A percentile compares a stretch with the other conserved stretches of the same genome.
Evolutionary conservation across 257 asterid genomes (phyloP).

Genomic region (Solanum verrucosum): DNA sequence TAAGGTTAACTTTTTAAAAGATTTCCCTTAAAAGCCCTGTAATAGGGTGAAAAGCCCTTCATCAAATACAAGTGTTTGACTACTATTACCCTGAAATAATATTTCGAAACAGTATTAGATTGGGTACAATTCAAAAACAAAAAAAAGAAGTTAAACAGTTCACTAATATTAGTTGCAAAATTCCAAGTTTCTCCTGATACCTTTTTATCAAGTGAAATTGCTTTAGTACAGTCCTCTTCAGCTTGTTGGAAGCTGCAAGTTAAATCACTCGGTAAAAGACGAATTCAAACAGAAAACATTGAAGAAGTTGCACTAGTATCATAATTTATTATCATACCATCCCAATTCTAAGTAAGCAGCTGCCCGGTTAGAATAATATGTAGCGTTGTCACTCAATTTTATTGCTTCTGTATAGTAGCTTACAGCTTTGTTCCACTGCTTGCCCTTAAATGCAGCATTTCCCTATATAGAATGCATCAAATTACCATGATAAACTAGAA

Average conservation of each 20-base stretch:
- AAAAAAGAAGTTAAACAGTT: background rate
- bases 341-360: slow-evolving; percentile 95
- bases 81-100: background rate
- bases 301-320: background rate
- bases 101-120: background rate
- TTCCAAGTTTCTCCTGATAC: slow-evolving; percentile 22
- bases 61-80: background rate
- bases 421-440: slow-evolving; percentile 86
- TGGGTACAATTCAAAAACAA: background rate
- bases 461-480: slow-evolving; percentile 44
- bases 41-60: background rate
- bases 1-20: background rate
- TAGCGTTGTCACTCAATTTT: slow-evolving; percentile 56
- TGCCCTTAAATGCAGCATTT: slow-evolving; percentile 83
- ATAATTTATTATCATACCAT: slow-evolving; percentile 39
- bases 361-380: slow-evolving; percentile 84
- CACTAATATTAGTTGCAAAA: background rate
- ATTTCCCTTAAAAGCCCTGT: background rate
- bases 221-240: slow-evolving; percentile 78
- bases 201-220: slow-evolving; percentile 83
- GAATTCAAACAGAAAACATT: background rate
- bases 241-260: slow-evolving; percentile 79
- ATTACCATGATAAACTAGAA: background rate
- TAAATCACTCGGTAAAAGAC: background rate
- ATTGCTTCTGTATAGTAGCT: slow-evolving; percentile 80